These are phyloP conservation scores for Boletus barrowsii DNA, from an alignment of 768 basidiomycete species.

Conservation along the genomic window DNA sequence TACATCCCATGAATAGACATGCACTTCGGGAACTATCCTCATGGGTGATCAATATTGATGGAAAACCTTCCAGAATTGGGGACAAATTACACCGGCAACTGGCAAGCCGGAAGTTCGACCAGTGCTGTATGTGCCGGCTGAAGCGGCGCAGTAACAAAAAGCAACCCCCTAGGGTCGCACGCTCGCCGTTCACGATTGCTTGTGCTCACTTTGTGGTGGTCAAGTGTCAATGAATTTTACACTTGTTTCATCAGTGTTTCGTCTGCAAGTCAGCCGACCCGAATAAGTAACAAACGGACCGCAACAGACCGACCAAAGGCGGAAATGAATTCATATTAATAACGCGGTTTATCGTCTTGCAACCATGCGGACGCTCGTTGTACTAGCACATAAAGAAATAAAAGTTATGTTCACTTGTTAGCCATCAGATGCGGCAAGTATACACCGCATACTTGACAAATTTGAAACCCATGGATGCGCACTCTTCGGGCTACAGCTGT, in stretches of 20 bases:
- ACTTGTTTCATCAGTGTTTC: not conserved
- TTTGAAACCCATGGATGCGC: too few relatives aligned
- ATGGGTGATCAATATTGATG: not conserved
- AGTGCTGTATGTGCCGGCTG: not conserved
- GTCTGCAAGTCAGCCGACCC: not conserved
- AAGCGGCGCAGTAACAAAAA: not conserved
- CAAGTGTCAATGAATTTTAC: not conserved
- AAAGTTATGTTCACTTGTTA: not conserved
- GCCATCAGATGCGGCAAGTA: not conserved
- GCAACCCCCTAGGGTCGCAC: not conserved
- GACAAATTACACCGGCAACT: slow-evolving; percentile 2
- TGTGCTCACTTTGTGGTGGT: not conserved
- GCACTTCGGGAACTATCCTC: not conserved
- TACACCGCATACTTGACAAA: too few relatives aligned
- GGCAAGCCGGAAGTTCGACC: not conserved
- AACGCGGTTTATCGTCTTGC: not conserved
- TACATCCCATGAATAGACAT: slow-evolving; percentile 2
- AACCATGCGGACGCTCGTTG: too few relatives aligned
- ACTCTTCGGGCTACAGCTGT: not conserved
- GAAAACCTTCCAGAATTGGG: not conserved
- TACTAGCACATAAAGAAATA: not conserved
- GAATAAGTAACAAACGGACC: not conserved
- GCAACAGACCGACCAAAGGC: not conserved
- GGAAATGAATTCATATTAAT: too few relatives aligned
- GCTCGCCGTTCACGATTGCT: too few relatives aligned